A percentile compares a stretch with the other conserved stretches of the same genome.
Evolutionary conservation across 2,329 filamentous ascomycete genomes (phyloP).

Genomic region (Xylariaceae sp.): DNA sequence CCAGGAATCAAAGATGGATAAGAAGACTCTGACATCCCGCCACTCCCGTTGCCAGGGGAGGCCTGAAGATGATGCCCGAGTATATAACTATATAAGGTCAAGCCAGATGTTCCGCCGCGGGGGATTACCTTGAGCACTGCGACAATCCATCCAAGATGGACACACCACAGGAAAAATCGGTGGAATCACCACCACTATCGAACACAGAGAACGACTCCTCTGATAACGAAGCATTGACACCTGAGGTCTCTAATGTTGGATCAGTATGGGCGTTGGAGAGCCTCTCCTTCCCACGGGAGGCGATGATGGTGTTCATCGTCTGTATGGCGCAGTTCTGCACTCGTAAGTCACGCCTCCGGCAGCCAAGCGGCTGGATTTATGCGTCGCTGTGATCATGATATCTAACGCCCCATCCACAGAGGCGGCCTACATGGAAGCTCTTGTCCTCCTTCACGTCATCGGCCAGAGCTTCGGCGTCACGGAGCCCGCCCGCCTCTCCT

Average conservation of each 20-base stretch:
- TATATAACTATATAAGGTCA: no score
- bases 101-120: no score
- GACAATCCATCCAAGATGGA: no score
- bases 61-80: no score
- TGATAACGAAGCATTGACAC: conserved; percentile 10
- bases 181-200: background rate
- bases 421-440: conserved; percentile 8
- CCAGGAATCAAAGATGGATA: no score
- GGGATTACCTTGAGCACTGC: no score
- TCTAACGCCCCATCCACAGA: conserved; percentile 7
- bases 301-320: conserved; percentile 11
- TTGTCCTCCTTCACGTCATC: conserved; percentile 34
- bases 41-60: no score
- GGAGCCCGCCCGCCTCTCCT: conserved; percentile 36
- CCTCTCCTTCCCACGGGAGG: conserved; percentile 10
- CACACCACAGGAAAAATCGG: no score
- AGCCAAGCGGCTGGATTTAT: no score
- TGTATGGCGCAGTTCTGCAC: conserved; percentile 19
- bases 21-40: no score
- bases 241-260: conserved; percentile 9
- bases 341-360: conserved; percentile 5
- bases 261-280: conserved; percentile 14
- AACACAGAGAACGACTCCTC: conserved; percentile 1
- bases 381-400: no score
- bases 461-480: conserved; percentile 34